Evolutionary conservation across 148 eudicot species (phyloP).

Genomic region (Amaranthus palmeri): DNA sequence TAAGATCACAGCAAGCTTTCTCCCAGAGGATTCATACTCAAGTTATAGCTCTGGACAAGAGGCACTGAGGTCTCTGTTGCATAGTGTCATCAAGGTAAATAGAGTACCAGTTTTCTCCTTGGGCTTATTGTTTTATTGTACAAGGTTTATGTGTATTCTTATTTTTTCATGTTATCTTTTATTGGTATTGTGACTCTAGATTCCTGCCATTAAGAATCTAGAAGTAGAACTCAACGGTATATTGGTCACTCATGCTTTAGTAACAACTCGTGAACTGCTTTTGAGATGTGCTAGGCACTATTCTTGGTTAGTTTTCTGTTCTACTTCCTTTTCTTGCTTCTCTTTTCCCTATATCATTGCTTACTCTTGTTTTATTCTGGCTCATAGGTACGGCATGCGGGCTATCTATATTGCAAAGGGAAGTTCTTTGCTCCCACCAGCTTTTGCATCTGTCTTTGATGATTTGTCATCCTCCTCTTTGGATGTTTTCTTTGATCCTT

Average conservation of each 20-base stretch:
- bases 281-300: constrained; percentile 91
- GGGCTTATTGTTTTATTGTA: background rate
- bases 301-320: constrained; percentile 63
- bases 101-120: background rate
- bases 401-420: constrained; percentile 98
- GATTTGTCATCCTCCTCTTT: constrained; percentile 95
- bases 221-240: constrained; percentile 95
- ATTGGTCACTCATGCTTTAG: constrained; percentile 90
- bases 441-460: constrained; percentile 92
- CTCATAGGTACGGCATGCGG: constrained; percentile 86
- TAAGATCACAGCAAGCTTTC: constrained; percentile 90
- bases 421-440: constrained; percentile 91
- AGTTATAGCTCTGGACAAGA: constrained; percentile 90
- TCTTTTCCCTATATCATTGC: background rate
- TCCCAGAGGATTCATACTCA: constrained; percentile 76
- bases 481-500: constrained; percentile 97
- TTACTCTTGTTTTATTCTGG: constrained; percentile 12
- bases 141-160: background rate
- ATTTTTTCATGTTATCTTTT: background rate
- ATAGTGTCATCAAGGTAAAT: constrained; percentile 84
- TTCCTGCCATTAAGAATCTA: constrained; percentile 67
- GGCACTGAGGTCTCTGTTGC: constrained; percentile 76
- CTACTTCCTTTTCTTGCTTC: constrained; percentile 9
- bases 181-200: constrained; percentile 31
- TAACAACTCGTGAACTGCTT: constrained; percentile 70